Evolutionary conservation across 495 filamentous ascomycete species (phyloP).

Genomic region (Cryomyces minteri): DNA sequence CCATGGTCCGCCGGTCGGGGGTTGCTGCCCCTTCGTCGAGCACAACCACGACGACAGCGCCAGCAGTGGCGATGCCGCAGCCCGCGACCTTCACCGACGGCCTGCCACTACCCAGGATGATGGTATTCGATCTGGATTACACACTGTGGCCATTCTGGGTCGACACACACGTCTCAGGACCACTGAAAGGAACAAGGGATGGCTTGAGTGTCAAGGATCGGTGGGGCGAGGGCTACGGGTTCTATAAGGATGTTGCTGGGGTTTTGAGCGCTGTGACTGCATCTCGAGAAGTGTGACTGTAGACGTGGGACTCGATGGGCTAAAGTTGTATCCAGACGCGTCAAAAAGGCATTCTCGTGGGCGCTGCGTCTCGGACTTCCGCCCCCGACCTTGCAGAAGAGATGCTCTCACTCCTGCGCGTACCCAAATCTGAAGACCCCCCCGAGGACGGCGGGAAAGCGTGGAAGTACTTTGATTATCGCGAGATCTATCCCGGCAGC

Average conservation of each 20-base stretch:
- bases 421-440: constrained; percentile 22
- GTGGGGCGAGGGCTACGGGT: constrained; percentile 58
- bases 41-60: constrained; percentile 7
- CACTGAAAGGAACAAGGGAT: constrained; percentile 37
- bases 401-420: constrained; percentile 55
- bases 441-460: constrained; percentile 28
- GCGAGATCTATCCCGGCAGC: constrained; percentile 78
- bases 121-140: constrained; percentile 93
- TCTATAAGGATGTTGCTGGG: constrained; percentile 60
- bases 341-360: constrained; percentile 39
- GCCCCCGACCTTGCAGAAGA: constrained; percentile 65
- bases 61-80: constrained; percentile 1
- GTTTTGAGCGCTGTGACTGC: constrained; percentile 44
- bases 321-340: no score
- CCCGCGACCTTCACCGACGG: constrained; percentile 52
- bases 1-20: constrained; percentile 1
- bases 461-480: constrained; percentile 61
- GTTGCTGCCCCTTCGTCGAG: not conserved
- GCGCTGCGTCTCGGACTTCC: constrained; percentile 64
- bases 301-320: not conserved
- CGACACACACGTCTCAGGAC: constrained; percentile 75
- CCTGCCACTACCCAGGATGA: constrained; percentile 61
- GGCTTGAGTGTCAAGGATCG: constrained; percentile 24
- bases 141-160: constrained; percentile 97
- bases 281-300: not conserved